Conservation (phyloP, 73 alveolate species). For the Tetrahymena borealis region DNA sequence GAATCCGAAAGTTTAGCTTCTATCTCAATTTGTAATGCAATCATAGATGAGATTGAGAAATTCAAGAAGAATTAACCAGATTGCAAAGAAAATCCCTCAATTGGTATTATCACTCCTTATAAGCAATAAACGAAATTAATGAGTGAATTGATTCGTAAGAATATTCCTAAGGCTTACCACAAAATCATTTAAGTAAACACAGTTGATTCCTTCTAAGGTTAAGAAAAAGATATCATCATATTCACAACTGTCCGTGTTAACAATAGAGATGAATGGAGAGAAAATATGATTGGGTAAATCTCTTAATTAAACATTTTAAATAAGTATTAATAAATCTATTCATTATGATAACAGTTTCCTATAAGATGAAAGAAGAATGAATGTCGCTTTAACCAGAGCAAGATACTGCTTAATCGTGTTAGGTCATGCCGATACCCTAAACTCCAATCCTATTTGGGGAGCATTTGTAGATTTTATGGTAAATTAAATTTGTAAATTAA, state of each 20-base stretch:
- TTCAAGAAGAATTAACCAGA: background rate
- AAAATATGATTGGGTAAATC: background rate
- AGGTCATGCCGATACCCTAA: constrained; percentile 63
- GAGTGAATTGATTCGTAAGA: background rate
- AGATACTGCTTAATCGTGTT: constrained; percentile 55
- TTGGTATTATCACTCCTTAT: constrained; percentile 72
- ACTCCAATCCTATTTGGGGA: constrained; percentile 20
- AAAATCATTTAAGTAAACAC: constrained; percentile 53
- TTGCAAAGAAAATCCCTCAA: constrained; percentile 14
- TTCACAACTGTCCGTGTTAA: constrained; percentile 61
- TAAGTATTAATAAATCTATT: constrained; percentile 1
- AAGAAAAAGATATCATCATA: constrained; percentile 68
- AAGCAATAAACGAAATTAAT: constrained; percentile 50
- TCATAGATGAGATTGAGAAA: background rate
- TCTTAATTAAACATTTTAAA: background rate
- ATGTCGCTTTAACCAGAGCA: constrained; percentile 84
- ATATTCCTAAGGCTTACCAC: constrained; percentile 7
- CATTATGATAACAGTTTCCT: constrained; percentile 53
- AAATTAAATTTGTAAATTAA: background rate
- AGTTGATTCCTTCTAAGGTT: constrained; percentile 62
- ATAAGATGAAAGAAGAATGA: constrained; percentile 60
- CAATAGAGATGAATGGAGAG: background rate
- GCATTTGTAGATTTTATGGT: background rate
- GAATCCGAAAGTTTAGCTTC: background rate
- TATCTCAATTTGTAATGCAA: background rate